These are phyloP conservation scores for Monosporascus ibericus DNA, from an alignment of 2,329 filamentous ascomycete genomes.

Conservation along the genomic window DNA sequence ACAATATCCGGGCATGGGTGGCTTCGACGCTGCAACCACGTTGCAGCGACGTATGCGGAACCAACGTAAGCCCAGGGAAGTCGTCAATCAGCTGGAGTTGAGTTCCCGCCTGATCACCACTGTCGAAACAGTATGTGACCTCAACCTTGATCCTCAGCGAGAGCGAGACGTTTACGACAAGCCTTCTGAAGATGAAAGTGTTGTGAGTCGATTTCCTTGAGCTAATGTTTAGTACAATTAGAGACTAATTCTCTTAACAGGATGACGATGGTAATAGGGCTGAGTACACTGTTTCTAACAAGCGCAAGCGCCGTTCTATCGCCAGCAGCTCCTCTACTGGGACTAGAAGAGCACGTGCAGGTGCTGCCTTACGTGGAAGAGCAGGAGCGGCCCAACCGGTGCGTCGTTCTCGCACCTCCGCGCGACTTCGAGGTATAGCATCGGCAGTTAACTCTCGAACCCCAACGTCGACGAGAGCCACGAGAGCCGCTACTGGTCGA, in stretches of 20 bases:
- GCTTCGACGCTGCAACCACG: slow-evolving; percentile 74
- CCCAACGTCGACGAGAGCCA: slow-evolving; percentile 8
- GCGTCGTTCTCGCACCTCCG: not conserved
- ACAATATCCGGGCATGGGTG: slow-evolving; percentile 71
- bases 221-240: slow-evolving; percentile 4
- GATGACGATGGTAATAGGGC: not conserved
- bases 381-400: not conserved
- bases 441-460: slow-evolving; percentile 1
- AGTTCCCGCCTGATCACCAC: slow-evolving; percentile 59
- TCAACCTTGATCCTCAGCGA: slow-evolving; percentile 43
- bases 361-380: not conserved
- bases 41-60: slow-evolving; percentile 70
- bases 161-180: slow-evolving; percentile 55
- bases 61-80: slow-evolving; percentile 68
- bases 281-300: not conserved
- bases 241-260: not conserved
- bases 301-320: not conserved
- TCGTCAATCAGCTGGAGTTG: slow-evolving; percentile 59
- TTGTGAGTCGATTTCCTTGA: slow-evolving; percentile 32
- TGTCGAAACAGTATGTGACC: slow-evolving; percentile 58
- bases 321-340: not conserved
- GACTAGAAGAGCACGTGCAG: not conserved
- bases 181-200: slow-evolving; percentile 45
- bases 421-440: slow-evolving; percentile 9
- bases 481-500: slow-evolving; percentile 11